These are phyloP conservation scores for Caloboletus firmus DNA, from an alignment of 1,284 basidiomycete species.

Conservation along the genomic window DNA sequence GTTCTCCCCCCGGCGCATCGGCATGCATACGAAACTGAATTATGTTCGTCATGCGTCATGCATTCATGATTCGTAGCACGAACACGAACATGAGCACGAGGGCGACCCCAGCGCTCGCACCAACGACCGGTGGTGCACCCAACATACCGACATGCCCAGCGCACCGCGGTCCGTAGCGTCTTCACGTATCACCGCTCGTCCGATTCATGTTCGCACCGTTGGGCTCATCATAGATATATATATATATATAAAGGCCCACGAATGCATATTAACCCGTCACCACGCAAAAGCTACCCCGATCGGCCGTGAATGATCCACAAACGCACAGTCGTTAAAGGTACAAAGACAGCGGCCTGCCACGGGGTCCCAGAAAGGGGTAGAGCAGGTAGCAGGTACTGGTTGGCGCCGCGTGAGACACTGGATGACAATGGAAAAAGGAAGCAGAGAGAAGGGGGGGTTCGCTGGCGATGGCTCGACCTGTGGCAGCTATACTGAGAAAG, in stretches of 20 bases:
- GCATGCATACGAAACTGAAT: no score
- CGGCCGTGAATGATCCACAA: neutral
- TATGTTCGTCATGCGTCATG: no score
- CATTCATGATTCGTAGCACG: no score
- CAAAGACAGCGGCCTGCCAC: neutral
- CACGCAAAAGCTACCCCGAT: neutral
- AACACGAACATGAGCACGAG: no score
- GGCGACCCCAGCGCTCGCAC: no score
- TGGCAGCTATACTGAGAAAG: constrained; percentile 34
- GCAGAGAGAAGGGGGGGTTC: constrained; percentile 45
- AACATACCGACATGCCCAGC: neutral
- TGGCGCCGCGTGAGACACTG: neutral
- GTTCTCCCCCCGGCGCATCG: no score
- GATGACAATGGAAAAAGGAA: neutral
- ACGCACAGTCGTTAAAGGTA: neutral
- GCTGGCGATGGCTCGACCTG: constrained; percentile 45
- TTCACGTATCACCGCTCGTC: neutral
- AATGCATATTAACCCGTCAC: neutral
- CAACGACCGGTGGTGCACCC: no score
- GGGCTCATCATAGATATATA: neutral
- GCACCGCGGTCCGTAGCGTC: neutral
- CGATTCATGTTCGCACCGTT: neutral
- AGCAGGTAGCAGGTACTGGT: constrained; percentile 53
- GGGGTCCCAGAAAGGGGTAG: constrained; percentile 49
- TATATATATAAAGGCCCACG: no score